Percentiles rank a stretch among this genome's conserved stretches.
Evolutionary conservation across 306 rosid species (phyloP).

Genomic region (Prunus salicina): DNA sequence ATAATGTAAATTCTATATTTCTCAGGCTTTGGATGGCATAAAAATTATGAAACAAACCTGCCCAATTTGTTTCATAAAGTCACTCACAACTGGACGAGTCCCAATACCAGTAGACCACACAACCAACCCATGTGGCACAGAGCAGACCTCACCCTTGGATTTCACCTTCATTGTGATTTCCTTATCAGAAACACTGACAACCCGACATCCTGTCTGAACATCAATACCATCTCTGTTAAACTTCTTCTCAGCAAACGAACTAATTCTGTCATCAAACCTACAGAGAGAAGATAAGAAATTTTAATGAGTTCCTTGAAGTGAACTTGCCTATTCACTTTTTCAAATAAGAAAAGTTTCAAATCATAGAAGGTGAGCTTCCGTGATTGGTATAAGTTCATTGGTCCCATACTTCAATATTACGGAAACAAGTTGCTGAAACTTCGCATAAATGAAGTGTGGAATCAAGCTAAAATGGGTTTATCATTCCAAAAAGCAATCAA

Average conservation of each 20-base stretch:
- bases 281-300: constrained; percentile 16
- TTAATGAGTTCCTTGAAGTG: constrained; percentile 2
- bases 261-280: constrained; percentile 94
- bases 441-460: not conserved
- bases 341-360: constrained; percentile 2
- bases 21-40: constrained; percentile 13
- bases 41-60: constrained; percentile 59
- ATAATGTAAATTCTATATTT: not conserved
- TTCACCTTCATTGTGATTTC: constrained; percentile 66
- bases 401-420: not conserved
- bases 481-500: not conserved
- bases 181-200: constrained; percentile 66
- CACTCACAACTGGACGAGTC: constrained; percentile 83
- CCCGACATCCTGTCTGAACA: constrained; percentile 89
- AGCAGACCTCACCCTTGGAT: constrained; percentile 64
- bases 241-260: constrained; percentile 83
- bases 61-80: constrained; percentile 87
- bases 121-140: constrained; percentile 80
- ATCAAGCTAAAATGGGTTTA: not conserved
- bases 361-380: not conserved
- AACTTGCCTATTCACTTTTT: constrained; percentile 3
- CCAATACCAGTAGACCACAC: constrained; percentile 94
- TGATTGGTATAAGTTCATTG: not conserved
- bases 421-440: not conserved
- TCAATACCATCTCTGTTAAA: constrained; percentile 85